These are phyloP conservation scores for Apiospora rasikravindrae DNA, from an alignment of 2,329 filamentous ascomycete species.

Conservation along the genomic window DNA sequence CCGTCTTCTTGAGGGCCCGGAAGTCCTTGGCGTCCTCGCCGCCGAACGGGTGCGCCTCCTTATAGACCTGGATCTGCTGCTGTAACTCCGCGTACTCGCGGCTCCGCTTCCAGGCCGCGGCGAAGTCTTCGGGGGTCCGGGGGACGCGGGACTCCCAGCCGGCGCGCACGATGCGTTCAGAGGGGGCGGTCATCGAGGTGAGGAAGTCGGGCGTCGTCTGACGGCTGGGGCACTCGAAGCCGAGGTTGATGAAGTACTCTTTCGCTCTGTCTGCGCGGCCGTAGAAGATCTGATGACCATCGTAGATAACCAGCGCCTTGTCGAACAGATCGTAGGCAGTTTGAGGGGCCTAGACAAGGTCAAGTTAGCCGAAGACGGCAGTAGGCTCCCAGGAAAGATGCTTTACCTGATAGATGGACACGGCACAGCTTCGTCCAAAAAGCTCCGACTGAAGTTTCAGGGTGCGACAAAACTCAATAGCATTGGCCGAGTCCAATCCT, in stretches of 20 bases:
- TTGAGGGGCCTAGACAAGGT: conserved; percentile 63
- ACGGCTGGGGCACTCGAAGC: conserved; percentile 69
- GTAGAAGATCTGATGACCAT: conserved; percentile 80
- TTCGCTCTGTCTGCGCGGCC: conserved; percentile 66
- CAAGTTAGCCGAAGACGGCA: background rate
- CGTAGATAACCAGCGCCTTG: conserved; percentile 76
- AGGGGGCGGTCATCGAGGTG: conserved; percentile 69
- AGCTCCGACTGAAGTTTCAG: conserved; percentile 70
- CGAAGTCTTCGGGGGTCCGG: conserved; percentile 74
- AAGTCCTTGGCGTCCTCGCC: conserved; percentile 45
- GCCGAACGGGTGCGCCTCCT: conserved; percentile 50
- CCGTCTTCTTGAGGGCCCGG: conserved; percentile 53
- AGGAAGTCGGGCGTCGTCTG: conserved; percentile 75
- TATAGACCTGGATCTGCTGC: conserved; percentile 55
- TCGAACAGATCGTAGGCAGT: conserved; percentile 76
- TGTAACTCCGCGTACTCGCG: conserved; percentile 48
- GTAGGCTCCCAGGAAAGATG: background rate
- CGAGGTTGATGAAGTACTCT: conserved; percentile 70
- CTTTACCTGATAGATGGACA: conserved; percentile 63
- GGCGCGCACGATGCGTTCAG: conserved; percentile 58
- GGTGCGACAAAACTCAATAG: conserved; percentile 73
- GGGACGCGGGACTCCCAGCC: conserved; percentile 69
- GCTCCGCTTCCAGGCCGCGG: conserved; percentile 50
- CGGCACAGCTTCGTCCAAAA: conserved; percentile 63
- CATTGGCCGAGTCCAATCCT: conserved; percentile 75